Percentiles rank a stretch among this genome's conserved stretches.
Conservation (phyloP, 2,329 filamentous ascomycete genomes). For the Teratosphaeria zuluensis region DNA sequence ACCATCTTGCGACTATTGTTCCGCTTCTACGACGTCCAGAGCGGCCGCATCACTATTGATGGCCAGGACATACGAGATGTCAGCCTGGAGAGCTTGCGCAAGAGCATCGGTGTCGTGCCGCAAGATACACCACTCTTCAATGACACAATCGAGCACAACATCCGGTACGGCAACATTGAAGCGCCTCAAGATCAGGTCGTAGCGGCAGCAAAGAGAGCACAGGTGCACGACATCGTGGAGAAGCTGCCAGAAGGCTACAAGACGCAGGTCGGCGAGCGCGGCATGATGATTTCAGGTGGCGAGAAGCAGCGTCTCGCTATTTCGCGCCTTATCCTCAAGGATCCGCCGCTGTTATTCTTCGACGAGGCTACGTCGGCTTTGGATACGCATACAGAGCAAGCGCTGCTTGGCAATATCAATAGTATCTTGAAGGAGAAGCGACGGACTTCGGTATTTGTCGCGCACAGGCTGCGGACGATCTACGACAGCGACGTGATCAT, state of each 20-base stretch:
- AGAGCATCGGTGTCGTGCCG: constrained; percentile 85
- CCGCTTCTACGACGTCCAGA: constrained; percentile 84
- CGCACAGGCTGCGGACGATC: constrained; percentile 84
- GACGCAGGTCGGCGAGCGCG: constrained; percentile 86
- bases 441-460: constrained; percentile 88
- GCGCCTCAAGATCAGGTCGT: constrained; percentile 64
- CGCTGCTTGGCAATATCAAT: constrained; percentile 85
- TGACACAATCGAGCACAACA: constrained; percentile 90
- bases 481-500: constrained; percentile 89
- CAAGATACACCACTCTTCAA: constrained; percentile 98
- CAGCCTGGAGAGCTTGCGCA: constrained; percentile 69
- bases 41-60: constrained; percentile 79
- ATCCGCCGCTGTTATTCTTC: constrained; percentile 84
- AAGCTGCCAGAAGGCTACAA: constrained; percentile 73
- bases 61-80: constrained; percentile 85
- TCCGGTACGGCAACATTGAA: constrained; percentile 77
- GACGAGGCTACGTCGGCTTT: constrained; percentile 89
- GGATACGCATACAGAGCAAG: constrained; percentile 88
- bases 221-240: constrained; percentile 72
- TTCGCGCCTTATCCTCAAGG: constrained; percentile 73
- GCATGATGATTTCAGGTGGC: constrained; percentile 89
- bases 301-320: constrained; percentile 89
- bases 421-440: constrained; percentile 79
- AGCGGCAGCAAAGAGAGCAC: constrained; percentile 69
- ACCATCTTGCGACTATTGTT: constrained; percentile 86